phyloP scores from a whole-genome alignment of 139 green algal species.

The Tetratostichococcus sp. region DNA sequence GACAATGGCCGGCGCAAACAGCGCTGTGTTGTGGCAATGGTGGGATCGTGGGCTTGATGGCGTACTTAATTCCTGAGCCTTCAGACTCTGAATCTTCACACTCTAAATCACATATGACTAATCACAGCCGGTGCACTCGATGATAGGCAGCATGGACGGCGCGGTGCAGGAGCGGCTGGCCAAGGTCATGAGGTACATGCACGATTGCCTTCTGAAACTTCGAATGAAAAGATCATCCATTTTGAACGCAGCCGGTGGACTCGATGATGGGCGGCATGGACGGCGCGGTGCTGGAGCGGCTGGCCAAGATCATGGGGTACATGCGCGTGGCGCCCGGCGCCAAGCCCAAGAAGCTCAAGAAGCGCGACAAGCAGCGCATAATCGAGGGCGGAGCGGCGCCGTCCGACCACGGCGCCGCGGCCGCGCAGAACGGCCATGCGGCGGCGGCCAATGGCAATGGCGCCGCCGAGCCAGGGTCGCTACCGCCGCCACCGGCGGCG shows the following conservation, averaged over 20 bases:
- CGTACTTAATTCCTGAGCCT: too few relatives aligned
- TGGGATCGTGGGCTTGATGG: too few relatives aligned
- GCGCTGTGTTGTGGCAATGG: too few relatives aligned
- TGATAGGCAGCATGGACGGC: constrained; percentile 47
- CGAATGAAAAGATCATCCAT: neutral
- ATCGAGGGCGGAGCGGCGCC: constrained; percentile 10
- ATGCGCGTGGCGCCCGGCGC: constrained; percentile 39
- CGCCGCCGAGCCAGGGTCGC: neutral
- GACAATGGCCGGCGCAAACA: too few relatives aligned
- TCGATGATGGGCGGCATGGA: constrained; percentile 46
- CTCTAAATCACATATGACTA: neutral
- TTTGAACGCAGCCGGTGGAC: constrained; percentile 21
- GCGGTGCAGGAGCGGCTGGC: constrained; percentile 72
- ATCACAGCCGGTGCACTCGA: constrained; percentile 19
- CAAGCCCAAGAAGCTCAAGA: constrained; percentile 69
- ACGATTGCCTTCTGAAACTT: neutral
- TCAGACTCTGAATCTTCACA: neutral
- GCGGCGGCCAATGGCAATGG: neutral
- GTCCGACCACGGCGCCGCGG: neutral
- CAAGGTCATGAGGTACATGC: constrained; percentile 82
- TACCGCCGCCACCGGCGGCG: neutral
- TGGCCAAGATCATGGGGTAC: constrained; percentile 88
- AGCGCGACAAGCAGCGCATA: constrained; percentile 52
- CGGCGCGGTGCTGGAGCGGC: constrained; percentile 61
- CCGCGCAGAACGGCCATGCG: neutral